Conservation (phyloP, 176 grass and related monocot genomes). For the Melocanna baccifera region DNA sequence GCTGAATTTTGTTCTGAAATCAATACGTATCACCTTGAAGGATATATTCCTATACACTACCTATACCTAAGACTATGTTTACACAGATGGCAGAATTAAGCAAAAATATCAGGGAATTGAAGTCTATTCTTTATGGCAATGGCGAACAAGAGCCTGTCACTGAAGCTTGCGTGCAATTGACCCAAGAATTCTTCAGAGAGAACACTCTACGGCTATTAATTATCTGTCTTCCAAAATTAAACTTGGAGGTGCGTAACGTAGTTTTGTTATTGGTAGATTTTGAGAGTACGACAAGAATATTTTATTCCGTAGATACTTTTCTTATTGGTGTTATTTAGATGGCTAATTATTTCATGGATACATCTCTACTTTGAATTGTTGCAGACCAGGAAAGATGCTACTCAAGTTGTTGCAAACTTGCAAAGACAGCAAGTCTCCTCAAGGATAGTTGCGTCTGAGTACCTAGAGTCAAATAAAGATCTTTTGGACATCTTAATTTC, state of each 20-base stretch:
- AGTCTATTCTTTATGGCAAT: conserved; percentile 86
- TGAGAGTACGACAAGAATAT: not conserved
- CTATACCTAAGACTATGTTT: conserved; percentile 20
- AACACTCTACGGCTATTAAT: conserved; percentile 90
- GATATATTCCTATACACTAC: not conserved
- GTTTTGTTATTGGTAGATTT: conserved; percentile 7
- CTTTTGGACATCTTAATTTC: conserved; percentile 73
- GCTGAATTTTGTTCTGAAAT: not conserved
- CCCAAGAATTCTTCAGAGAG: conserved; percentile 93
- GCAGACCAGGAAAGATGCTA: conserved; percentile 82
- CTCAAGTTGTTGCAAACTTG: conserved; percentile 87
- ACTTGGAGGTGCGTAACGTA: conserved; percentile 70
- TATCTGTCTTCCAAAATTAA: conserved; percentile 85
- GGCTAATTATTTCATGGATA: not conserved
- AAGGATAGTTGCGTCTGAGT: conserved; percentile 70
- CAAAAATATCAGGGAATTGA: conserved; percentile 97
- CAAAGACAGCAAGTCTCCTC: conserved; percentile 81
- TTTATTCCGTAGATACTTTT: not conserved
- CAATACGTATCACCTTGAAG: not conserved
- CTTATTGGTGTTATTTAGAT: not conserved
- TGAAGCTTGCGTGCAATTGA: conserved; percentile 85
- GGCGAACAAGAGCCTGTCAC: conserved; percentile 81
- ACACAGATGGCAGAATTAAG: conserved; percentile 79
- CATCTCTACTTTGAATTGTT: conserved; percentile 31
- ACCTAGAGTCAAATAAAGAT: conserved; percentile 81